These are phyloP conservation scores for Quercus agrifolia DNA, from an alignment of 306 rosid species.

Conservation along the genomic window DNA sequence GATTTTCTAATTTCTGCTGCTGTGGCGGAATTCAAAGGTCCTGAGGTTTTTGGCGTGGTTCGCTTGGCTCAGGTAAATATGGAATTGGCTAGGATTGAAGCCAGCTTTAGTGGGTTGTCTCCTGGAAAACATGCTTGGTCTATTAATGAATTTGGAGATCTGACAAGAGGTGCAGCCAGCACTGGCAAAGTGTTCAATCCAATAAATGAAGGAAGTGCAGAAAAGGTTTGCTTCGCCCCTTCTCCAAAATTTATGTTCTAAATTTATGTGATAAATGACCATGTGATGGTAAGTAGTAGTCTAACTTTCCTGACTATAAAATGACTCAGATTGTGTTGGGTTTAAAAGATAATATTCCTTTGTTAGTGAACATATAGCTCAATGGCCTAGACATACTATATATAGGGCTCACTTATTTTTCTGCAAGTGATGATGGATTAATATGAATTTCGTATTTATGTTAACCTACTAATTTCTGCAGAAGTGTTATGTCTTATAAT, in stretches of 20 bases:
- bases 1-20: slow-evolving; percentile 86
- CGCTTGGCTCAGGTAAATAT: slow-evolving; percentile 87
- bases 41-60: slow-evolving; percentile 76
- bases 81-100: slow-evolving; percentile 91
- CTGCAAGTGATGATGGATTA: background rate
- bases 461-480: background rate
- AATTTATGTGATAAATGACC: background rate
- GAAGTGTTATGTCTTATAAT: background rate
- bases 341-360: background rate
- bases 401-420: background rate
- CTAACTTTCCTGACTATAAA: background rate
- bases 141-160: slow-evolving; percentile 86
- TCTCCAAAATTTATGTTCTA: background rate
- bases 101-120: slow-evolving; percentile 71
- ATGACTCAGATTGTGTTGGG: background rate
- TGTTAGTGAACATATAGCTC: background rate
- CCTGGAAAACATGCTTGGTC: slow-evolving; percentile 97
- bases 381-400: background rate
- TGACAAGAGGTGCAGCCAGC: slow-evolving; percentile 86
- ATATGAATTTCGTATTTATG: background rate
- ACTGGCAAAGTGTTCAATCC: slow-evolving; percentile 72
- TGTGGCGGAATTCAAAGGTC: slow-evolving; percentile 95
- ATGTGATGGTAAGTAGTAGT: background rate
- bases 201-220: slow-evolving; percentile 19
- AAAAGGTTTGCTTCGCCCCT: slow-evolving; percentile 48